Base-by-base conservation (phyloP, 768 basidiomycete genomes). In the Dentipellis fragilis region DNA sequence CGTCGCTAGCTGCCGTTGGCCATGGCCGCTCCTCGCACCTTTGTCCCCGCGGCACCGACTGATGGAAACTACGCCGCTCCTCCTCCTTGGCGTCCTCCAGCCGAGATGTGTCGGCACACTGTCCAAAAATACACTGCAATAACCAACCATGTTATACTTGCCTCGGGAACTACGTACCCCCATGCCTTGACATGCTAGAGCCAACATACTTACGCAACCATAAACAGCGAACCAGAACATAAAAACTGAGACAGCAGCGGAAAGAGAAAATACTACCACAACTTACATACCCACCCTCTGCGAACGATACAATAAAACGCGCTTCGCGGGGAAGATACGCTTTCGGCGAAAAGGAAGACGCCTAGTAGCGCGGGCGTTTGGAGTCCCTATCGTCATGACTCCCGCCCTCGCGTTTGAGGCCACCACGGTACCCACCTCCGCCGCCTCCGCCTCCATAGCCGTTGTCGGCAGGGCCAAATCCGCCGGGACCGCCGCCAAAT, bases 381-480 rank as follows among this genome's bases (percentile, higher is more conserved):
- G 76, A 64, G 61, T 89, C 89, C 62, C 88, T 80, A 69, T 91
- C 88, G 65, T 91, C 88, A 69, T 79, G 86, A 70, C 84, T 83
- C 61, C 79, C 83, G 67, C 84, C 83, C 65, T 77, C 77, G 60
- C 87, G 81, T 72, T 89, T 89, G 73, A 87, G 38, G 21, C 22
- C 39, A 12, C 40, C 52, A 14, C 52, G 81, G 68, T 77, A 81
- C 54, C 81, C 81, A 63, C 80, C 79, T 54, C 78, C 78, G 37
- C 73, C 78, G 16, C 51, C 29, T 29, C 29, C 51, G 12, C 51
- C 51, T 11, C 51, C 51, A 11, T 35, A 38, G 7, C 34, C 34
- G 29, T 59, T 60, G 19, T 59, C n/a, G 17, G 39, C 8, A 22
- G 52, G 52, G n/a, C 52, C 52, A 19, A 45, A 53, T 23, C 59